These are phyloP conservation scores for Sequoia sempervirens DNA, from an alignment of 75 land plant genomes.

Conservation along the genomic window DNA sequence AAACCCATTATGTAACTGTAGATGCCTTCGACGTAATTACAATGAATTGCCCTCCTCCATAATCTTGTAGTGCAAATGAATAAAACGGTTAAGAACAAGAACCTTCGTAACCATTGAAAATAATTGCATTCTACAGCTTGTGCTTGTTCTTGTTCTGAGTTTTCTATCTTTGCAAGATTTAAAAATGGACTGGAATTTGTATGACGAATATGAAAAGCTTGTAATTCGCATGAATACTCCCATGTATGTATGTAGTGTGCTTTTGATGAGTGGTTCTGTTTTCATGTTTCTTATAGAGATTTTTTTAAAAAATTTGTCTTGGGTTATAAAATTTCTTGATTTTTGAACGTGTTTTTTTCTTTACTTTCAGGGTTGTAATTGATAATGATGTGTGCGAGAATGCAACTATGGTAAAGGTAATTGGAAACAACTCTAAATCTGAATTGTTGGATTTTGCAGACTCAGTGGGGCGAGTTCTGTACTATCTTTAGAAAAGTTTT, in stretches of 20 bases:
- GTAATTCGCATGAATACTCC: slow-evolving; percentile 55
- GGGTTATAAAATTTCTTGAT: background rate
- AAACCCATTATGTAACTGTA: too few species aligned
- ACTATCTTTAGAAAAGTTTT: background rate
- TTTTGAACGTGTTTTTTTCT: background rate
- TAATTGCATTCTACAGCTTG: background rate
- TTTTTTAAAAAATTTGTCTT: too few species aligned
- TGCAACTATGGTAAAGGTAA: slow-evolving; percentile 59
- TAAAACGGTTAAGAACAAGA: too few species aligned
- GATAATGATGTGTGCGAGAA: slow-evolving; percentile 55
- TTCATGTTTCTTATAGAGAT: too few species aligned
- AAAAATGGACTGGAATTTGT: slow-evolving; percentile 20
- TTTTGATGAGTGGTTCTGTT: too few species aligned
- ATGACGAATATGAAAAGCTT: slow-evolving; percentile 46
- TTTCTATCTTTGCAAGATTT: background rate
- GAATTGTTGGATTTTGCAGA: background rate
- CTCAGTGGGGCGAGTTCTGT: background rate
- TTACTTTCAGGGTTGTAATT: slow-evolving; percentile 47
- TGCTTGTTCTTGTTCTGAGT: background rate
- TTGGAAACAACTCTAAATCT: background rate
- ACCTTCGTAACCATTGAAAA: too few species aligned
- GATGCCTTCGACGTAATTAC: too few species aligned
- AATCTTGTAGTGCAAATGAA: too few species aligned
- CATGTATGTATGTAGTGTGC: slow-evolving; percentile 12
- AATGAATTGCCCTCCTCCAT: too few species aligned